Conservation (phyloP, 1,284 basidiomycete species). For the Pterulicium gracile region DNA sequence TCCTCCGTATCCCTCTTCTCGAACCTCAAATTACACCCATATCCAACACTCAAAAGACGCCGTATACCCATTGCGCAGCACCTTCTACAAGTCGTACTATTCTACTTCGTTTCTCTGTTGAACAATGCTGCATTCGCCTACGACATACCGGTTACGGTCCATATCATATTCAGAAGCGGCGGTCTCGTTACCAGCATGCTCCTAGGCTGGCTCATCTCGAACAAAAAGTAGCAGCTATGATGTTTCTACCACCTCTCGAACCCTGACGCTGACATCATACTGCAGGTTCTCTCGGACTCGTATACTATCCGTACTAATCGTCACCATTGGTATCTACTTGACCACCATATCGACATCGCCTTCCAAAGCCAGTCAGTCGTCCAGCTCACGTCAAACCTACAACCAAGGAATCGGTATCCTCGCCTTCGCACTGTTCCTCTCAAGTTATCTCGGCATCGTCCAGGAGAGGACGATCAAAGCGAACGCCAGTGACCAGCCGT, state of each 20-base stretch:
- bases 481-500: background rate
- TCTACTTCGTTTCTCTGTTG: constrained; percentile 72
- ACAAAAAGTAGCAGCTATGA: constrained; percentile 36
- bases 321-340: constrained; percentile 75
- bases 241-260: constrained; percentile 5
- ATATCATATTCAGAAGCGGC: constrained; percentile 91
- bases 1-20: constrained; percentile 54
- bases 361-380: constrained; percentile 10
- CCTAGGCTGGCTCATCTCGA: constrained; percentile 54
- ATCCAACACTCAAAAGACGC: constrained; percentile 44
- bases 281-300: constrained; percentile 60
- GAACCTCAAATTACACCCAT: constrained; percentile 42
- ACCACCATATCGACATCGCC: constrained; percentile 71
- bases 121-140: constrained; percentile 90
- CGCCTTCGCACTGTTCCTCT: constrained; percentile 67
- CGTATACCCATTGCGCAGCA: constrained; percentile 71
- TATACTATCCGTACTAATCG: constrained; percentile 63
- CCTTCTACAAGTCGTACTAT: constrained; percentile 74
- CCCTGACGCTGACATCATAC: constrained; percentile 4
- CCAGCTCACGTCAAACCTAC: constrained; percentile 35
- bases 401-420: constrained; percentile 67
- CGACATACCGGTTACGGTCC: constrained; percentile 81
- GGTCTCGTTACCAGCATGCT: constrained; percentile 79
- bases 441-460: constrained; percentile 75
- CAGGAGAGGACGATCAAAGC: constrained; percentile 57